Percentiles rank a stretch among this genome's conserved stretches.
phyloP scores from a whole-genome alignment of 148 eudicot species.

The Camellia lanceoleosa region DNA sequence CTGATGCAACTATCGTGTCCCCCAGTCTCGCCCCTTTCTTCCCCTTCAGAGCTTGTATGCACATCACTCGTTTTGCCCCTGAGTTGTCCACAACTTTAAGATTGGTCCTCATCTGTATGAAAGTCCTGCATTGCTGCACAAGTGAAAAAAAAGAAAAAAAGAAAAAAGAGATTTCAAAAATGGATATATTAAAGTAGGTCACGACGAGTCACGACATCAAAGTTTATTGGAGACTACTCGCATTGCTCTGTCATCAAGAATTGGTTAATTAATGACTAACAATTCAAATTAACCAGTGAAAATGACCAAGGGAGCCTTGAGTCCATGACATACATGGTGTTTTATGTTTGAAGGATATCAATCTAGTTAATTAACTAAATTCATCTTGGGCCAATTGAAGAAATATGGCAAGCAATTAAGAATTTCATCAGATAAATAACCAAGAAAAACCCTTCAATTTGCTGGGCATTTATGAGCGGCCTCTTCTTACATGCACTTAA shows the following conservation, averaged over 20 bases:
- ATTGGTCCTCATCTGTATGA: conserved; percentile 86
- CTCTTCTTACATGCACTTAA: too few species aligned
- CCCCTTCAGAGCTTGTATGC: conserved; percentile 83
- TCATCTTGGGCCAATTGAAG: not conserved
- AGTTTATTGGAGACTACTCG: not conserved
- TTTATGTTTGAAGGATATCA: not conserved
- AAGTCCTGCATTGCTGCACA: conserved; percentile 63
- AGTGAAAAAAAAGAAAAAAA: conserved; percentile 6
- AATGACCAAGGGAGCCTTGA: not conserved
- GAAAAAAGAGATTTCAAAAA: not conserved
- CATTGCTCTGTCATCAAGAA: not conserved
- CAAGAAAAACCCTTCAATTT: too few species aligned
- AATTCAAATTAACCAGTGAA: not conserved
- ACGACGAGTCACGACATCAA: not conserved
- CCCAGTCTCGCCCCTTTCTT: conserved; percentile 71
- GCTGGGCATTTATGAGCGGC: too few species aligned
- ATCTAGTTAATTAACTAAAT: not conserved
- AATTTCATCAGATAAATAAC: not conserved
- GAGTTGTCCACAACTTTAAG: conserved; percentile 92
- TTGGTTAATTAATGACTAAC: not conserved
- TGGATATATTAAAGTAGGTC: not conserved
- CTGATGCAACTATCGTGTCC: conserved; percentile 81
- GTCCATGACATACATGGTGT: not conserved
- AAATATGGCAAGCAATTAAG: not conserved
- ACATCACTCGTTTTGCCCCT: conserved; percentile 78